Conservation (phyloP, 441 rosid genomes). For the Hypseocharis bilobata region DNA sequence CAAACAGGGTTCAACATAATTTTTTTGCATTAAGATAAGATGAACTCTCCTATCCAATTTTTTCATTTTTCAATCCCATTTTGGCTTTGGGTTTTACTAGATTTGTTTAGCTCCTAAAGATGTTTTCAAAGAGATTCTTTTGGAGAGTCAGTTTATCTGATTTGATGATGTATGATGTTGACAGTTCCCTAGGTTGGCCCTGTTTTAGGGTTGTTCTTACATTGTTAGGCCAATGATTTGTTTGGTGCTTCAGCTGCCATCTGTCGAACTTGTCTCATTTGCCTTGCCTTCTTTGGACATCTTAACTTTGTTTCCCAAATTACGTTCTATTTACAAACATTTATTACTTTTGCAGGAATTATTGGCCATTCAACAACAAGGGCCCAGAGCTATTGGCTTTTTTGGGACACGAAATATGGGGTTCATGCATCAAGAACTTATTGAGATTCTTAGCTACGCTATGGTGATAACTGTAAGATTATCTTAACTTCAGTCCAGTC, state of each 20-base stretch:
- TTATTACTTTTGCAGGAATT: conserved; percentile 48
- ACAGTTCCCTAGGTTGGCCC: background rate
- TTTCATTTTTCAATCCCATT: too few species aligned
- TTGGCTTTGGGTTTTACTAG: too few species aligned
- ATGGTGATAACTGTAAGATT: conserved; percentile 80
- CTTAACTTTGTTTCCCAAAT: conserved; percentile 4
- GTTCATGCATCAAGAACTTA: conserved; percentile 88
- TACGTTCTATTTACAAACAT: background rate
- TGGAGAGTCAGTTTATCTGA: background rate
- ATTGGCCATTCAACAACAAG: conserved; percentile 90
- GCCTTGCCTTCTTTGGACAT: too few species aligned
- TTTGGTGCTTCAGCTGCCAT: background rate
- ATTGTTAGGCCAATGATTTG: background rate
- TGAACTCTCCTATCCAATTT: too few species aligned
- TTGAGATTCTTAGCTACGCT: conserved; percentile 93
- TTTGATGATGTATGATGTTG: background rate
- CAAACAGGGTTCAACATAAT: background rate
- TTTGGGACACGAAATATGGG: conserved; percentile 93
- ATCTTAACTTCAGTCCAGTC: conserved; percentile 13
- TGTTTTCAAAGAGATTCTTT: too few species aligned
- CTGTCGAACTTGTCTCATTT: background rate
- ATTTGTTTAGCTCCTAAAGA: too few species aligned
- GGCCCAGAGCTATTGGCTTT: conserved; percentile 84
- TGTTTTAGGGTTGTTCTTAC: background rate
- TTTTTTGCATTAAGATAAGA: background rate